A percentile compares a stretch with the other conserved stretches of the same genome.
These are phyloP conservation scores for Ceratobasidium sp. DNA, from an alignment of 1,284 basidiomycete species.

Conservation along the genomic window DNA sequence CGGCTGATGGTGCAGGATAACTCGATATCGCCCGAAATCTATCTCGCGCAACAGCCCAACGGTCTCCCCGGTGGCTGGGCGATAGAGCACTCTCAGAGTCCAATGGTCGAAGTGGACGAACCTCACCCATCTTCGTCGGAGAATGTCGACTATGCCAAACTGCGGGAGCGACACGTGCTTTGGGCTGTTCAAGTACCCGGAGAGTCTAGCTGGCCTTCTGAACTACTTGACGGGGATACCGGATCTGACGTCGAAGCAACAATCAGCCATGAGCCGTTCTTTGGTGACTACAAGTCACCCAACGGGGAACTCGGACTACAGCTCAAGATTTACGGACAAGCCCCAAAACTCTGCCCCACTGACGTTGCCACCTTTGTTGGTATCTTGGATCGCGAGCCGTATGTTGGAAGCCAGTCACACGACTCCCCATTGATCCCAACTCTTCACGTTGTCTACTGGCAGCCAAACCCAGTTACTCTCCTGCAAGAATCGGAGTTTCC, in stretches of 20 bases:
- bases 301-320: slow-evolving; percentile 46
- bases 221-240: slow-evolving; percentile 45
- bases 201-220: slow-evolving; percentile 59
- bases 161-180: slow-evolving; percentile 67
- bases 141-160: slow-evolving; percentile 54
- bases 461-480: slow-evolving; percentile 53
- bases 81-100: slow-evolving; percentile 50
- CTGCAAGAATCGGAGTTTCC: slow-evolving; percentile 53
- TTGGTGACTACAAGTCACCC: slow-evolving; percentile 68
- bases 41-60: slow-evolving; percentile 58
- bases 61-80: slow-evolving; percentile 74
- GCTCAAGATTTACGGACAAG: slow-evolving; percentile 62
- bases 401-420: slow-evolving; percentile 50
- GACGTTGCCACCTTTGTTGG: slow-evolving; percentile 72
- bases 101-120: slow-evolving; percentile 45
- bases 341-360: slow-evolving; percentile 57
- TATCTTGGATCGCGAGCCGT: slow-evolving; percentile 70
- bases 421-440: slow-evolving; percentile 59
- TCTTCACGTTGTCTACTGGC: slow-evolving; percentile 69
- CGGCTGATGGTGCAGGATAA: slow-evolving; percentile 77
- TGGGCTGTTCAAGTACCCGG: slow-evolving; percentile 78
- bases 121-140: slow-evolving; percentile 47
- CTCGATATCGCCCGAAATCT: slow-evolving; percentile 72
- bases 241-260: slow-evolving; percentile 35
- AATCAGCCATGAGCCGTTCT: slow-evolving; percentile 41